Conservation (phyloP, 371 early-diverging fungal genomes). For the Basidiobolus meristosporus region DNA sequence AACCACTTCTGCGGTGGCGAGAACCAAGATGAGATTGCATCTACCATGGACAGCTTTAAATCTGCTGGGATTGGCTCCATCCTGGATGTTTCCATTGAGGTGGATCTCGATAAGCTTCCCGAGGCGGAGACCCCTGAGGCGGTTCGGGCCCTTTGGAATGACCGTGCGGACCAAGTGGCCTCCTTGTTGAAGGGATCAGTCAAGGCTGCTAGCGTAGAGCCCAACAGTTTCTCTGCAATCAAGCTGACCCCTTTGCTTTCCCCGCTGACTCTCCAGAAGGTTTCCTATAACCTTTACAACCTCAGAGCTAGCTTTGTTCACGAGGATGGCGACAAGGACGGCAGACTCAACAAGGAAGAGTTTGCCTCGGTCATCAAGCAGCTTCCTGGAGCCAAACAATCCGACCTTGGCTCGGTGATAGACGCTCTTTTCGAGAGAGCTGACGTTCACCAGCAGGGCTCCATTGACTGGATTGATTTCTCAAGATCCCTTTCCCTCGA, state of each 20-base stretch:
- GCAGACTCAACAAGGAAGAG: slow-evolving; percentile 14
- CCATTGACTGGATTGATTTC: slow-evolving; percentile 39
- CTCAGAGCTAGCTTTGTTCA: slow-evolving; percentile 9
- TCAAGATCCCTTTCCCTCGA: slow-evolving; percentile 29
- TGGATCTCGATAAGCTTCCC: slow-evolving; percentile 47
- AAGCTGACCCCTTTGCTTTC: slow-evolving; percentile 71
- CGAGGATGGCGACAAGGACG: slow-evolving; percentile 21
- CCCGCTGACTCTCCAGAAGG: background rate
- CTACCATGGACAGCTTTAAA: slow-evolving; percentile 56
- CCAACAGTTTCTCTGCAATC: slow-evolving; percentile 58
- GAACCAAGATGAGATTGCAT: slow-evolving; percentile 60
- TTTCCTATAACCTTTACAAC: background rate
- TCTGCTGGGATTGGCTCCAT: slow-evolving; percentile 61
- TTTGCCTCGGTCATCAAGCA: slow-evolving; percentile 11
- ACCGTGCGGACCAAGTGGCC: slow-evolving; percentile 38
- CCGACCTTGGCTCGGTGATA: slow-evolving; percentile 4
- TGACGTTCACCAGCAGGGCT: too few relatives aligned
- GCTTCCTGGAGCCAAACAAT: slow-evolving; percentile 13
- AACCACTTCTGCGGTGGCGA: slow-evolving; percentile 88
- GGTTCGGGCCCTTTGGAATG: slow-evolving; percentile 11
- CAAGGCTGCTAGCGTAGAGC: slow-evolving; percentile 39
- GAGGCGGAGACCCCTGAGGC: slow-evolving; percentile 11
- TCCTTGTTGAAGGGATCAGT: slow-evolving; percentile 38
- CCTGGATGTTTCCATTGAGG: slow-evolving; percentile 77
- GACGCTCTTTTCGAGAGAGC: background rate